These are phyloP conservation scores for Styphnolobium japonicum DNA, from an alignment of 306 rosid species.

Conservation along the genomic window DNA sequence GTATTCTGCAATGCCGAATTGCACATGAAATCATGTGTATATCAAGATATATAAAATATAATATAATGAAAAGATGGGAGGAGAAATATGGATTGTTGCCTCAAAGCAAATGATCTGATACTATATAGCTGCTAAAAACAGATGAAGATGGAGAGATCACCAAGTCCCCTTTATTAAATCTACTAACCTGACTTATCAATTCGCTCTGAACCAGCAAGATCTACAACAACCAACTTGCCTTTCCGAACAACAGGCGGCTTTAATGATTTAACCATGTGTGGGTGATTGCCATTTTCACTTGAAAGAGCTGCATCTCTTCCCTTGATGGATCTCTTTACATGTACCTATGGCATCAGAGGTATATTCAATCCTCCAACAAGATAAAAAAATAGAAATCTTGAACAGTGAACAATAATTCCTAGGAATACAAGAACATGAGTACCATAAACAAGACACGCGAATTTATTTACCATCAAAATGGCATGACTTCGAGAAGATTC, in stretches of 20 bases:
- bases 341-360: constrained; percentile 57
- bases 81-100: constrained; percentile 7
- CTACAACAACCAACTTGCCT: constrained; percentile 91
- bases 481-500: constrained; percentile 99
- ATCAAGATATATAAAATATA: constrained; percentile 4
- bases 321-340: constrained; percentile 71
- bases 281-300: constrained; percentile 62
- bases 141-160: constrained; percentile 12
- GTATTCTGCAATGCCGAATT: not conserved
- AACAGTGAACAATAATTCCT: constrained; percentile 12
- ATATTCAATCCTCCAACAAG: constrained; percentile 25
- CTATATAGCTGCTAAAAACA: constrained; percentile 4
- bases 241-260: constrained; percentile 82
- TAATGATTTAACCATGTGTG: constrained; percentile 60
- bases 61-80: not conserved
- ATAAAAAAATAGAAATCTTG: constrained; percentile 17
- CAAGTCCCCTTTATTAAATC: constrained; percentile 6
- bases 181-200: constrained; percentile 90
- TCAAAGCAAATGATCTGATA: constrained; percentile 10
- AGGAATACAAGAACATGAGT: constrained; percentile 25
- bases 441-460: constrained; percentile 15
- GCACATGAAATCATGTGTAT: constrained; percentile 1
- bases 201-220: constrained; percentile 99
- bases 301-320: constrained; percentile 71
- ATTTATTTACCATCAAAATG: constrained; percentile 75